Conservation (phyloP, 768 basidiomycete species). For the Chalciporus chontae region DNA sequence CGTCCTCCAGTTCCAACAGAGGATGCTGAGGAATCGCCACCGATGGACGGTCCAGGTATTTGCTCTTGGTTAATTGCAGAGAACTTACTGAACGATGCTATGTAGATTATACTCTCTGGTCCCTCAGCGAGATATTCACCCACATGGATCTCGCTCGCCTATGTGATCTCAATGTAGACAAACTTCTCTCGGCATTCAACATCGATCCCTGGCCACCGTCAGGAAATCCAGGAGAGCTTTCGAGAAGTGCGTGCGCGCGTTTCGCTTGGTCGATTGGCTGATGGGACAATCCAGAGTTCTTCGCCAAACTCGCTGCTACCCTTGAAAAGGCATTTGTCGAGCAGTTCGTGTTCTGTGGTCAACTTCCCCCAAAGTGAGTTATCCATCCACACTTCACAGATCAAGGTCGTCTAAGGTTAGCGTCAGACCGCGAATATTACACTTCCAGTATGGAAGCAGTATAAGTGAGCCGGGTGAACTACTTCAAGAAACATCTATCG, state of each 20-base stretch:
- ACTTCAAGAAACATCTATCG: constrained; percentile 42
- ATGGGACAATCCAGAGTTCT: constrained; percentile 41
- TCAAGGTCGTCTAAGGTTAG: constrained; percentile 2
- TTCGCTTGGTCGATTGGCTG: constrained; percentile 1
- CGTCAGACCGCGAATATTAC: constrained; percentile 42
- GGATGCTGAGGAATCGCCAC: constrained; percentile 20
- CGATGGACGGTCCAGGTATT: constrained; percentile 36
- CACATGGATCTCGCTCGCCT: constrained; percentile 67
- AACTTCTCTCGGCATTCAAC: constrained; percentile 45
- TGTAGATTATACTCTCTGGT: constrained; percentile 49
- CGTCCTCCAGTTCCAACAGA: constrained; percentile 22
- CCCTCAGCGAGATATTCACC: constrained; percentile 61
- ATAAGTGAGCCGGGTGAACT: constrained; percentile 31
- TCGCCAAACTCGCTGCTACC: constrained; percentile 37
- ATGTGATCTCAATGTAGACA: constrained; percentile 52
- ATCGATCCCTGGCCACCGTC: constrained; percentile 39
- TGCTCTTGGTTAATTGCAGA: constrained; percentile 4
- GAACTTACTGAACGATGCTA: too few relatives aligned
- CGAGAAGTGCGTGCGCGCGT: constrained; percentile 33
- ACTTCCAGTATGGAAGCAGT: constrained; percentile 53
- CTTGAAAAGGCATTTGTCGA: constrained; percentile 45
- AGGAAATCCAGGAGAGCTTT: constrained; percentile 38
- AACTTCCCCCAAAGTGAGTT: constrained; percentile 30
- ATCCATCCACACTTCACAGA: not conserved
- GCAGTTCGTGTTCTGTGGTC: constrained; percentile 35